phyloP scores from a whole-genome alignment of 169 alveolate species.

The Condylostoma magnum region DNA sequence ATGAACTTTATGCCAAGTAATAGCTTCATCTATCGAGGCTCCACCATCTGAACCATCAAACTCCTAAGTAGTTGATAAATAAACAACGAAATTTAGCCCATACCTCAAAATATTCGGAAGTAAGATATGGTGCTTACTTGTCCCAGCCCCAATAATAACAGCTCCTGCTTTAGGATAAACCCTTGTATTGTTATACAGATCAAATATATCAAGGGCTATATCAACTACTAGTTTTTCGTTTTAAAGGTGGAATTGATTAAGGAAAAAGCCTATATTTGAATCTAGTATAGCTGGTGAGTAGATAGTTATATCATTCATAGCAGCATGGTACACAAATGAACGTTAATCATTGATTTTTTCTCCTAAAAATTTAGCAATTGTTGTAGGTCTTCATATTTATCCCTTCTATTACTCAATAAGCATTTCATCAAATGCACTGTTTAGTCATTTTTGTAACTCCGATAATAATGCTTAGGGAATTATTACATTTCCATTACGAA shows the following conservation, averaged over 20 bases:
- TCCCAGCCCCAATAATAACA: not conserved
- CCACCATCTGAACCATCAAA: not conserved
- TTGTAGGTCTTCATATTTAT: not conserved
- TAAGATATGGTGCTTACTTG: not conserved
- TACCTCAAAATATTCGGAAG: not conserved
- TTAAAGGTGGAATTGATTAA: not conserved
- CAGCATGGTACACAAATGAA: not conserved
- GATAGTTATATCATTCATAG: not conserved
- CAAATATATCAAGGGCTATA: not conserved
- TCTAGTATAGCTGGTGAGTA: not conserved
- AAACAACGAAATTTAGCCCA: not conserved
- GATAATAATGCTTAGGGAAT: not conserved
- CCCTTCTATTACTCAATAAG: not conserved
- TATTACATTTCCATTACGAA: not conserved
- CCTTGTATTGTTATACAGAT: not conserved
- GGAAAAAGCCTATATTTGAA: not conserved
- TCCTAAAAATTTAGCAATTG: not conserved
- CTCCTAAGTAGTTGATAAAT: not conserved
- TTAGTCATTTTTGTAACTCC: not conserved
- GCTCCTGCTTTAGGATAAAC: not conserved
- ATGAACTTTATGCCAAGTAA: not conserved
- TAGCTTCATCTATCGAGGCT: not conserved
- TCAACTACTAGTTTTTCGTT: not conserved
- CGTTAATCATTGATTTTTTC: not conserved
- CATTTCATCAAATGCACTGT: not conserved